phyloP scores from a whole-genome alignment of 75 land plant genomes.

The Cryptomeria japonica region DNA sequence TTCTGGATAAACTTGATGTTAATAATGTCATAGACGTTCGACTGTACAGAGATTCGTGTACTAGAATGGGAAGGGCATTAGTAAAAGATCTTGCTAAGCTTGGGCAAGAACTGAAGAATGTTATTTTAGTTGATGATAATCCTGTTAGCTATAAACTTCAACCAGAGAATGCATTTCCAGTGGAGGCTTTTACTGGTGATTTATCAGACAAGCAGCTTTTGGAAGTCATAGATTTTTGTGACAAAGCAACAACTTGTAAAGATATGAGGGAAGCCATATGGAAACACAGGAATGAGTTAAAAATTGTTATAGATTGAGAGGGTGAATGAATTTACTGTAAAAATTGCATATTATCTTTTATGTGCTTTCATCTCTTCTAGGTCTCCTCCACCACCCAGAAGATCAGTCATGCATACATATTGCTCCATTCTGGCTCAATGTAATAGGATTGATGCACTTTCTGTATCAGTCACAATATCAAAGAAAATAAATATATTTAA shows the following conservation, averaged over 20 bases:
- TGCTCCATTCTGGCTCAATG: too few species aligned
- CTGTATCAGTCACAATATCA: too few species aligned
- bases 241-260: not conserved
- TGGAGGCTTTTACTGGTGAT: not conserved
- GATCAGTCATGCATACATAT: too few species aligned
- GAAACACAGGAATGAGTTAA: too few species aligned
- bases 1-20: conserved; percentile 27
- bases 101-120: conserved; percentile 17
- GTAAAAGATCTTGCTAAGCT: conserved; percentile 26
- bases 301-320: too few species aligned
- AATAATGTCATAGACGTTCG: conserved; percentile 17
- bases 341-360: too few species aligned
- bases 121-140: conserved; percentile 32
- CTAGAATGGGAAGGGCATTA: conserved; percentile 14
- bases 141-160: conserved; percentile 31
- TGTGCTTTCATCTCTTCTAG: too few species aligned
- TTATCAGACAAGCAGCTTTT: not conserved
- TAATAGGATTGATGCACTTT: too few species aligned
- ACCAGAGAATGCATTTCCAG: conserved; percentile 32
- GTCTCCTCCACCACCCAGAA: too few species aligned
- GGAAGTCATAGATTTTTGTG: not conserved
- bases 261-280: not conserved
- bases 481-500: too few species aligned
- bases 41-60: conserved; percentile 36
- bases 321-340: too few species aligned